These are phyloP conservation scores for Spinellus fusiger DNA, from an alignment of 192 early-diverging fungal species.

Conservation along the genomic window DNA sequence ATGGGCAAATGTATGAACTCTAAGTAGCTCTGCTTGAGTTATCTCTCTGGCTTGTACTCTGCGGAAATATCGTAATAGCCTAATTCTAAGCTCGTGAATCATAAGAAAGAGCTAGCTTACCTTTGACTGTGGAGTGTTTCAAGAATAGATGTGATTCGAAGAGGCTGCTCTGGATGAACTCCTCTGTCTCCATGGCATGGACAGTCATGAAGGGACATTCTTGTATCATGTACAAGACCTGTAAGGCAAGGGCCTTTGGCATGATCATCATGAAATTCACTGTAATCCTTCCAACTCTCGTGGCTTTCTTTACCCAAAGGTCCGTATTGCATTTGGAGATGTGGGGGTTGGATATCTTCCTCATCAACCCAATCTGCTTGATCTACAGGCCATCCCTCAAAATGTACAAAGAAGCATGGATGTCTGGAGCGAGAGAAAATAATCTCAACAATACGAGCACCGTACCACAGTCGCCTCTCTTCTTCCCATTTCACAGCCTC, in stretches of 20 bases:
- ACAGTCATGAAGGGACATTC: conserved; percentile 45
- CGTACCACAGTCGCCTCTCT: neutral
- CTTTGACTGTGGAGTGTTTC: conserved; percentile 38
- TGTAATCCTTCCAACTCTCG: conserved; percentile 39
- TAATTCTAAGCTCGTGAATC: neutral
- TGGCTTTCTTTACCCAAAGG: conserved; percentile 35
- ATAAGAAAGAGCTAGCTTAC: conserved; percentile 7
- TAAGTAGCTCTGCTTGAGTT: conserved; percentile 38
- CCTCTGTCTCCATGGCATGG: conserved; percentile 38
- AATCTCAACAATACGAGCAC: neutral
- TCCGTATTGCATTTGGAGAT: conserved; percentile 31
- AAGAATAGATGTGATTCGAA: conserved; percentile 39
- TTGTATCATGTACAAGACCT: conserved; percentile 39
- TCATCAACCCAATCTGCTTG: conserved; percentile 45
- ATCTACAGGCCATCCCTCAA: conserved; percentile 44
- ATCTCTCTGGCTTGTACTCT: conserved; percentile 43
- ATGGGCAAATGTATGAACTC: conserved; percentile 43
- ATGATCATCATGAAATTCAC: conserved; percentile 32
- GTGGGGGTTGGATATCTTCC: conserved; percentile 23
- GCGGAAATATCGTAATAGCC: conserved; percentile 42
- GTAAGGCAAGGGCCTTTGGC: conserved; percentile 27
- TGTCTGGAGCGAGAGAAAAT: conserved; percentile 3
- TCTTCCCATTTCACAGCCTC: conserved; percentile 1
- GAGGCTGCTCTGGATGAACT: conserved; percentile 46
- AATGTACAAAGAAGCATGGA: conserved; percentile 39